Conservation (phyloP, 2,329 filamentous ascomycete species). For the Aureobasidium musti region DNA sequence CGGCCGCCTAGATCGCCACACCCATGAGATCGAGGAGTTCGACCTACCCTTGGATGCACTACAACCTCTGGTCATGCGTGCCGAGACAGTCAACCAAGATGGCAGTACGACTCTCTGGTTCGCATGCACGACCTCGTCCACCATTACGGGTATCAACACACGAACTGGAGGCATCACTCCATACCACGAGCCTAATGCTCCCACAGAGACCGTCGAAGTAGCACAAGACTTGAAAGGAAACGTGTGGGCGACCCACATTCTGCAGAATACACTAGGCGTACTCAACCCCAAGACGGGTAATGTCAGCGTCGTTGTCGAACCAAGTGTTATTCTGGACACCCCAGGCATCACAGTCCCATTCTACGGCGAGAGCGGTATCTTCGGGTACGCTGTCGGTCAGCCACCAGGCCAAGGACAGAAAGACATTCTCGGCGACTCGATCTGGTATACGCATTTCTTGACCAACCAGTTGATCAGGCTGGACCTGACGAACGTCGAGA, state of each 20-base stretch:
- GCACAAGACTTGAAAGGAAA: constrained; percentile 10
- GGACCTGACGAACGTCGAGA: background rate
- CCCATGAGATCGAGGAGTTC: constrained; percentile 6
- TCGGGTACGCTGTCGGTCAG: constrained; percentile 12
- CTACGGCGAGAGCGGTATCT: constrained; percentile 13
- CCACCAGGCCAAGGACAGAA: constrained; percentile 16
- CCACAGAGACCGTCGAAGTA: constrained; percentile 11
- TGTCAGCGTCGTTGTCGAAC: constrained; percentile 6
- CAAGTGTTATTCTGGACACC: constrained; percentile 3
- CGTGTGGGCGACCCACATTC: constrained; percentile 11
- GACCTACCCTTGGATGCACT: background rate
- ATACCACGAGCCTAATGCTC: constrained; percentile 6
- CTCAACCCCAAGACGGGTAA: constrained; percentile 16
- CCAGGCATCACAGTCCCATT: constrained; percentile 9
- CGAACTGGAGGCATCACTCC: background rate
- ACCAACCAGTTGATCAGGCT: constrained; percentile 23
- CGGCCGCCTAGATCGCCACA: background rate
- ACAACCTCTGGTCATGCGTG: constrained; percentile 10
- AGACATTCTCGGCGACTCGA: constrained; percentile 1
- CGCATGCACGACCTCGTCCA: constrained; percentile 12
- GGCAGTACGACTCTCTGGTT: constrained; percentile 21
- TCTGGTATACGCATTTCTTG: constrained; percentile 18
- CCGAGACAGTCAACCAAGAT: constrained; percentile 3
- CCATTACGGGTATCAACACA: constrained; percentile 12
- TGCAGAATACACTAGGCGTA: constrained; percentile 12